Conservation (phyloP, 805 yeast species). For the Komagataella pseudopastoris region DNA sequence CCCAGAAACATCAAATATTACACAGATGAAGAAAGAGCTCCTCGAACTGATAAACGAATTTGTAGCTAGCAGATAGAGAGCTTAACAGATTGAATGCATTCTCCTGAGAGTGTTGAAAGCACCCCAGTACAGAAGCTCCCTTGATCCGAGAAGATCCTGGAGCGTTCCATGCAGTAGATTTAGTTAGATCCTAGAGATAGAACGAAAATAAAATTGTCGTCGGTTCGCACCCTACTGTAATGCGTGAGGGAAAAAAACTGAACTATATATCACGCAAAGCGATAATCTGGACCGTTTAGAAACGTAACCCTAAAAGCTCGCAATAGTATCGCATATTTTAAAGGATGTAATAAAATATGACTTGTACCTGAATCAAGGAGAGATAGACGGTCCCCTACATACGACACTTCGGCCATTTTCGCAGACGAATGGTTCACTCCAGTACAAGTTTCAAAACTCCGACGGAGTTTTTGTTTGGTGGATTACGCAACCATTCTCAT, state of each 20-base stretch:
- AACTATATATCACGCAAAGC: too few relatives aligned
- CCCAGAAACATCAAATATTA: not conserved
- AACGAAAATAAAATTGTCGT: too few relatives aligned
- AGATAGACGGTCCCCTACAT: too few relatives aligned
- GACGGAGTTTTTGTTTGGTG: not conserved
- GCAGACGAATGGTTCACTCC: not conserved
- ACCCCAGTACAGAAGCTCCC: not conserved
- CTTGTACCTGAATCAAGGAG: too few relatives aligned
- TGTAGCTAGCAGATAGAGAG: not conserved
- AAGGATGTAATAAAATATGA: not conserved
- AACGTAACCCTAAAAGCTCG: not conserved
- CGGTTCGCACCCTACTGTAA: too few relatives aligned
- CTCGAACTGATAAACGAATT: not conserved
- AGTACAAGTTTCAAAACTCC: not conserved
- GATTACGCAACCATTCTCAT: not conserved
- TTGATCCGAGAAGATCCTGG: not conserved
- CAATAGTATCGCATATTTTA: not conserved
- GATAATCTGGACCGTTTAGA: too few relatives aligned
- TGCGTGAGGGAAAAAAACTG: not conserved
- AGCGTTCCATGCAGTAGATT: not conserved
- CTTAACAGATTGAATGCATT: too few relatives aligned
- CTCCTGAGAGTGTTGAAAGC: not conserved
- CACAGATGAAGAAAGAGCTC: not conserved
- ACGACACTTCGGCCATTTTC: not conserved
- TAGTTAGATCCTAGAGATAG: not conserved